Conservation (phyloP, 129 eudicot genomes). For the Solidago caesia region DNA sequence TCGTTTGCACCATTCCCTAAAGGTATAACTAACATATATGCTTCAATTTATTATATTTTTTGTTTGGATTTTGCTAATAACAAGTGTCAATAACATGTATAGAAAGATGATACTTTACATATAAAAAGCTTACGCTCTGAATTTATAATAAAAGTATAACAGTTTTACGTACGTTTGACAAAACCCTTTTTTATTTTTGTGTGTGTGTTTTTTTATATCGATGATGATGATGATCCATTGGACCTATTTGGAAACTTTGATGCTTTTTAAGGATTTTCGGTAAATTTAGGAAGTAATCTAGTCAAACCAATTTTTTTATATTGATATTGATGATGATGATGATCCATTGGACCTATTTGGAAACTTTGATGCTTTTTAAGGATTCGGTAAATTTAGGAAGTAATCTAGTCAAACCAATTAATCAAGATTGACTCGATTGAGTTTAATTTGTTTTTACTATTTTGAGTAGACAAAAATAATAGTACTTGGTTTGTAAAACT, state of each 20-base stretch:
- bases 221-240: neutral
- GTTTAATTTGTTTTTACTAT: too few species aligned
- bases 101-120: too few species aligned
- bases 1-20: slow-evolving; percentile 92
- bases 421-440: too few species aligned
- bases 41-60: neutral
- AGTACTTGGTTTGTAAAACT: too few species aligned
- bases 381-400: neutral
- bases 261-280: neutral
- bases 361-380: neutral
- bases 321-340: neutral
- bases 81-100: too few species aligned
- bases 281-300: neutral
- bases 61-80: neutral
- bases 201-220: neutral
- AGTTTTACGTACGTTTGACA: neutral
- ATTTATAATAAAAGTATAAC: too few species aligned
- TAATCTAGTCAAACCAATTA: too few species aligned
- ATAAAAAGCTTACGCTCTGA: too few species aligned
- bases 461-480: too few species aligned
- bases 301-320: neutral
- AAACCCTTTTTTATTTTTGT: too few species aligned
- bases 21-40: slow-evolving; percentile 36
- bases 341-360: neutral
- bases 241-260: neutral